Evolutionary conservation across 139 green algal species (phyloP), one percentile per base, ranked within the genome.

Genomic region (Chlamydomonas sp.): DNA sequence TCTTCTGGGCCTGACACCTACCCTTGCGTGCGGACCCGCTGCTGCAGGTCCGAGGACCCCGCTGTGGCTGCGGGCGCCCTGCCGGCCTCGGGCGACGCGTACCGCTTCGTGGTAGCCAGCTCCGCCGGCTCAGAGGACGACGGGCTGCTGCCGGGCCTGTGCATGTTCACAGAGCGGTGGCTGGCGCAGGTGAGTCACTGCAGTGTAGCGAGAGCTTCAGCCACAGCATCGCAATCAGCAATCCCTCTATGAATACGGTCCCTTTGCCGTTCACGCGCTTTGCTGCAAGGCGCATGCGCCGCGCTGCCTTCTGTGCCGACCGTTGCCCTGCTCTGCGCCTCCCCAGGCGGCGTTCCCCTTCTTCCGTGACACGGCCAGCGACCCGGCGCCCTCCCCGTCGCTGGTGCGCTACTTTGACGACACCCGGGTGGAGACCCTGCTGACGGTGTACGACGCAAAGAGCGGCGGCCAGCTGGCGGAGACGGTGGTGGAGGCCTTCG

Each of bases 121-220:
- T 82, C 84, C 7, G 12, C 10, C 8, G 84, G 63, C 5, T 74
- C 63, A 1, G 75, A 78, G 4, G 91, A 94, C 15, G 82, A 90
- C 31, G 93, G 94, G 61, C 80, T 94, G 64, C 90, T 96, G 64
- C 91, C 93, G 1, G 94, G 94, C 57, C 79, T 97, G 49, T 94
- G 90, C 77, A 20, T 92, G 10, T 93, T 95, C 67, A 92, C 91
- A 16, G 87, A 95, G 84, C 60, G 80, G 4, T 95, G 93, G 93
- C 88, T 95, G 3, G 49, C 72, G 7, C 81, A 90, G 89, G 93
- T 92, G 66, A 1, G 78, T 49, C 31, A 49, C 31, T 49, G 31
- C 31, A 49, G 31, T 59, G 0, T 7, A 6, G 6, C 5, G 58
- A 66, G 57, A n/a, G 18, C n/a, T 78, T 49, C 31, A 49, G 31